Conservation (phyloP, 1,139 yeast species). For the Yarrowia galli region DNA sequence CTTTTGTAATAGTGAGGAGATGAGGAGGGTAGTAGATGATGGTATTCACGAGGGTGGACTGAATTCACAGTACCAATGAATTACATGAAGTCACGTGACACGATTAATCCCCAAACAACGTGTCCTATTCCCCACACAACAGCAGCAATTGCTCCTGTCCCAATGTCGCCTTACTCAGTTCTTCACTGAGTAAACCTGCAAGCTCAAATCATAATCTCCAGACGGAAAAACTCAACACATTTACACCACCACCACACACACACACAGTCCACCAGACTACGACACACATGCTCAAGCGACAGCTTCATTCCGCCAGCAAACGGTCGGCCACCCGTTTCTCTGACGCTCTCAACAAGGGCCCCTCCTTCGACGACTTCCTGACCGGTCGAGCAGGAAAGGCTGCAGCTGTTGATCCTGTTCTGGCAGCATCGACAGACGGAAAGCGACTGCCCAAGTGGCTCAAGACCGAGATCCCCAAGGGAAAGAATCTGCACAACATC, state of each 20-base stretch:
- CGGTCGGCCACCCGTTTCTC: slow-evolving; percentile 61
- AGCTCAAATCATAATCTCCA: slow-evolving; percentile 24
- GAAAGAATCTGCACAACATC: slow-evolving; percentile 77
- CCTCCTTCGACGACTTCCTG: slow-evolving; percentile 91
- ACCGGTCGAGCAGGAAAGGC: slow-evolving; percentile 65
- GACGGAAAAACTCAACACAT: slow-evolving; percentile 33
- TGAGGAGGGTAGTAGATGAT: neutral
- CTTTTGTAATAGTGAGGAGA: neutral
- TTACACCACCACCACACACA: slow-evolving; percentile 14
- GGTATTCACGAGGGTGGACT: too few relatives aligned
- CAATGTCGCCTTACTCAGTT: slow-evolving; percentile 22
- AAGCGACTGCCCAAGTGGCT: slow-evolving; percentile 92
- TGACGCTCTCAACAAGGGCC: slow-evolving; percentile 80
- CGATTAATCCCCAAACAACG: neutral
- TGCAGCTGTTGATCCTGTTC: slow-evolving; percentile 59
- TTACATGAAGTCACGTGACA: too few relatives aligned
- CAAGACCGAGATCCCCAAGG: slow-evolving; percentile 94
- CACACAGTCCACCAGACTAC: slow-evolving; percentile 3
- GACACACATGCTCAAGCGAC: slow-evolving; percentile 36
- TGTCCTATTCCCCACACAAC: neutral
- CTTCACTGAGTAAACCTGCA: slow-evolving; percentile 36
- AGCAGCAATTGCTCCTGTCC: slow-evolving; percentile 2
- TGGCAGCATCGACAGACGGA: slow-evolving; percentile 60
- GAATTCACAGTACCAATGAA: too few relatives aligned
- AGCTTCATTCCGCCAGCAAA: slow-evolving; percentile 35